Conservation (phyloP, 2,329 filamentous ascomycete genomes). For the Xylaria sp. region DNA sequence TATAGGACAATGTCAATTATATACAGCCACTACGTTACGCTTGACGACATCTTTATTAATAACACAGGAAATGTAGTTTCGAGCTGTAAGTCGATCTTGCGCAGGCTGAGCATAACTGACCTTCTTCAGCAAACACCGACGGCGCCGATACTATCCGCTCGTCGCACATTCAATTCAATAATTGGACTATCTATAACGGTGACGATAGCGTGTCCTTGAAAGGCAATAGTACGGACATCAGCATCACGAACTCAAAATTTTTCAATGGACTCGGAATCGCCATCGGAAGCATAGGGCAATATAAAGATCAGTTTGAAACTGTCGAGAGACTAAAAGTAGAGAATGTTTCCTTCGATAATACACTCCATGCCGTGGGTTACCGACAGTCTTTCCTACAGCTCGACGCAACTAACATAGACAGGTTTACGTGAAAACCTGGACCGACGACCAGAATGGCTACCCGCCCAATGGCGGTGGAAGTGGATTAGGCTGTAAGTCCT, state of each 20-base stretch:
- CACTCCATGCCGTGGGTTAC: neutral
- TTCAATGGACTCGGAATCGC: neutral
- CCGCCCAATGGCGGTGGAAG: neutral
- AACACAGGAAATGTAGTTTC: neutral
- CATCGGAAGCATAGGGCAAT: neutral
- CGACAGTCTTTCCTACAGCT: neutral
- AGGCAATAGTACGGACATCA: neutral
- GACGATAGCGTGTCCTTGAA: neutral
- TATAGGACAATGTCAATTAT: neutral
- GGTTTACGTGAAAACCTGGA: neutral
- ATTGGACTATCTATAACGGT: neutral
- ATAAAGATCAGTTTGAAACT: neutral
- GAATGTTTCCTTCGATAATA: slow-evolving; percentile 1
- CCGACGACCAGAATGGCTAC: neutral
- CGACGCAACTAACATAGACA: neutral
- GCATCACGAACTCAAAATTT: neutral
- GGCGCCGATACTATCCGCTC: neutral
- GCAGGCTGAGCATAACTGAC: neutral
- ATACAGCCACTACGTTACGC: neutral
- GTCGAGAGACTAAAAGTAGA: neutral
- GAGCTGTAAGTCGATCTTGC: neutral
- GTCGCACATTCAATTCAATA: neutral
- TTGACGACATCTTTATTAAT: neutral
- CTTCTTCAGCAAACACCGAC: neutral
- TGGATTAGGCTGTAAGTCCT: neutral